Percentiles rank a stretch among this genome's conserved stretches.
These are phyloP conservation scores for Dactylellina drechsleri DNA, from an alignment of 2,329 filamentous ascomycete species.

Conservation along the genomic window DNA sequence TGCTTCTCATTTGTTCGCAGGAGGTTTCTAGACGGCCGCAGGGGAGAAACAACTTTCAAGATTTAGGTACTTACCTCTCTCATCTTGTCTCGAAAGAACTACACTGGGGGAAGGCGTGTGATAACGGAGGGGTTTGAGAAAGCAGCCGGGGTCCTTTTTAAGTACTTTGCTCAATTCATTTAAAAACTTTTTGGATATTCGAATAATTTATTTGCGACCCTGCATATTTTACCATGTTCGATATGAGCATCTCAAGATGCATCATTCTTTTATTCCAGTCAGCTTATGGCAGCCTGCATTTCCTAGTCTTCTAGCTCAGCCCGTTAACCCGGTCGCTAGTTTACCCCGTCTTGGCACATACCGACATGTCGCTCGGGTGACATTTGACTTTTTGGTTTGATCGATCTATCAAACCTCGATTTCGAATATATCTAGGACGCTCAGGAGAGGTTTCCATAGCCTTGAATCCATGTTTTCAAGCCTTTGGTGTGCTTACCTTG, in stretches of 20 bases:
- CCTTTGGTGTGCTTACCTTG: not conserved
- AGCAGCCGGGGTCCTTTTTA: conserved; percentile 3
- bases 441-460: too few species aligned
- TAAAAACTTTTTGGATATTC: not conserved
- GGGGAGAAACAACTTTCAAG: conserved; percentile 3
- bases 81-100: conserved; percentile 8
- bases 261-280: not conserved
- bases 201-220: not conserved
- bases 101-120: conserved; percentile 3
- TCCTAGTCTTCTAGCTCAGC: not conserved
- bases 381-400: too few species aligned
- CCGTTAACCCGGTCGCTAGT: not conserved
- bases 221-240: too few species aligned
- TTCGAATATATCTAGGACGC: too few species aligned
- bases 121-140: not conserved
- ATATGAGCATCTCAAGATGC: too few species aligned
- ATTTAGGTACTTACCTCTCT: conserved; percentile 14
- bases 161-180: not conserved
- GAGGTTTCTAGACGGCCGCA: not conserved
- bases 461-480: not conserved
- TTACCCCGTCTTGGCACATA: too few species aligned
- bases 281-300: conserved; percentile 1
- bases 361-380: too few species aligned
- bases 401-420: too few species aligned
- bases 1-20: not conserved